Evolutionary conservation across 1,284 basidiomycete genomes (phyloP).

Genomic region (Bjerkandera adusta): DNA sequence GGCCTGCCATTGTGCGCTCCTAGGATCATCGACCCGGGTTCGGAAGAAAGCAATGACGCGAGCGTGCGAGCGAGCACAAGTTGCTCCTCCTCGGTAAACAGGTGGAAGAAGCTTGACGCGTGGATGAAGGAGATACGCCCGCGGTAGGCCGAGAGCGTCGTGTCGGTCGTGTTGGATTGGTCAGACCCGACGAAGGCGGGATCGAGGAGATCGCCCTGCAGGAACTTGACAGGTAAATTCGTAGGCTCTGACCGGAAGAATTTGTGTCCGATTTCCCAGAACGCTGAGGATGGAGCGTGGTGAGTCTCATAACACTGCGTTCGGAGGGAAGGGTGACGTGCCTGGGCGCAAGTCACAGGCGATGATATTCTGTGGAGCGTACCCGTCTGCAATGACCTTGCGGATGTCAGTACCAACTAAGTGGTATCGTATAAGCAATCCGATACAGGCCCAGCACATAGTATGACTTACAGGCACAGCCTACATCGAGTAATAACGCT

Average conservation of each 20-base stretch:
- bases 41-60: constrained; percentile 37
- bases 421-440: too few relatives aligned
- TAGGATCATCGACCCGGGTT: constrained; percentile 37
- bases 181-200: constrained; percentile 21
- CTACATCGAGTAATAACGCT: too few relatives aligned
- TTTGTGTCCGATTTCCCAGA: constrained; percentile 34
- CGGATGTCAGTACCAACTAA: constrained; percentile 41
- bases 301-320: constrained; percentile 25
- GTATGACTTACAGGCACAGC: too few relatives aligned
- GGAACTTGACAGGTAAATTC: constrained; percentile 43
- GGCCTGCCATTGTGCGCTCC: constrained; percentile 28
- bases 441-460: too few relatives aligned
- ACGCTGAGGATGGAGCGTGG: constrained; percentile 26
- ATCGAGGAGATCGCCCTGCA: constrained; percentile 46
- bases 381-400: constrained; percentile 38
- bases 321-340: neutral
- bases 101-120: constrained; percentile 48
- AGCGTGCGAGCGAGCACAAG: constrained; percentile 36
- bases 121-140: constrained; percentile 46
- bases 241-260: constrained; percentile 32
- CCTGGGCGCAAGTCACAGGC: too few relatives aligned
- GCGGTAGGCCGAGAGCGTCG: constrained; percentile 39
- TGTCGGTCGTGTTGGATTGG: constrained; percentile 31
- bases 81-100: constrained; percentile 45
- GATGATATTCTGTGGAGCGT: constrained; percentile 27